These are phyloP conservation scores for Apiospora marii DNA, from an alignment of 2,329 filamentous ascomycete genomes.

Conservation along the genomic window DNA sequence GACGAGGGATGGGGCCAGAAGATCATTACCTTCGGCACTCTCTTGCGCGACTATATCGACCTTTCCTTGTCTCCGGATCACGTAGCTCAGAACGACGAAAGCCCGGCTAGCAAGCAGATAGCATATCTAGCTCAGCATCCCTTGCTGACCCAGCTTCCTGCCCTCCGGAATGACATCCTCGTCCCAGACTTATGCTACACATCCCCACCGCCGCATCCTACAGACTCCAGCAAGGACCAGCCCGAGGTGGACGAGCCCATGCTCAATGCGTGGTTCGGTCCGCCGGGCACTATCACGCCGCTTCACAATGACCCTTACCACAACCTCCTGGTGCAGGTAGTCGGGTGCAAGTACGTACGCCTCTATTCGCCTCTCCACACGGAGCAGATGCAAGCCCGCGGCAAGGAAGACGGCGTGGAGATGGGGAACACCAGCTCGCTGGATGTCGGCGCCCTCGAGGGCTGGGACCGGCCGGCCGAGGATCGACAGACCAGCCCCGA, in stretches of 20 bases:
- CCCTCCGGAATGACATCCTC: constrained; percentile 75
- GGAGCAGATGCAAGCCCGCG: constrained; percentile 65
- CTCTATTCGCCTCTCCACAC: constrained; percentile 77
- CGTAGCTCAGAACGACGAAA: constrained; percentile 5
- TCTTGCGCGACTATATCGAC: constrained; percentile 69
- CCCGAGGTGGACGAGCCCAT: constrained; percentile 65
- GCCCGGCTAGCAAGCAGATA: constrained; percentile 42
- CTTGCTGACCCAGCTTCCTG: constrained; percentile 82
- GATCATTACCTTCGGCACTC: constrained; percentile 77
- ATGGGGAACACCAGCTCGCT: constrained; percentile 91
- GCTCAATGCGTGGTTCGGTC: constrained; percentile 94
- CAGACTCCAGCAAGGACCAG: constrained; percentile 45
- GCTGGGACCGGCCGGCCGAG: constrained; percentile 55
- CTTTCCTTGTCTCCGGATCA: constrained; percentile 32
- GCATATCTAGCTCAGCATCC: constrained; percentile 94
- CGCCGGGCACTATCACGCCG: constrained; percentile 85
- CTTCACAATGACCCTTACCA: constrained; percentile 95
- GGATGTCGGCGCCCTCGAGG: constrained; percentile 77
- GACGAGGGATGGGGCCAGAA: constrained; percentile 85
- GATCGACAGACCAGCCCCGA: constrained; percentile 14
- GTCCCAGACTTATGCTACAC: constrained; percentile 88
- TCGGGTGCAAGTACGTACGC: constrained; percentile 90
- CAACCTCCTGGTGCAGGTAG: constrained; percentile 88
- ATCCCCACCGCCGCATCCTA: constrained; percentile 64
- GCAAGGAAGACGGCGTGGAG: constrained; percentile 75